phyloP scores from a whole-genome alignment of 2,329 filamentous ascomycete species.

The Daldinia sp. region DNA sequence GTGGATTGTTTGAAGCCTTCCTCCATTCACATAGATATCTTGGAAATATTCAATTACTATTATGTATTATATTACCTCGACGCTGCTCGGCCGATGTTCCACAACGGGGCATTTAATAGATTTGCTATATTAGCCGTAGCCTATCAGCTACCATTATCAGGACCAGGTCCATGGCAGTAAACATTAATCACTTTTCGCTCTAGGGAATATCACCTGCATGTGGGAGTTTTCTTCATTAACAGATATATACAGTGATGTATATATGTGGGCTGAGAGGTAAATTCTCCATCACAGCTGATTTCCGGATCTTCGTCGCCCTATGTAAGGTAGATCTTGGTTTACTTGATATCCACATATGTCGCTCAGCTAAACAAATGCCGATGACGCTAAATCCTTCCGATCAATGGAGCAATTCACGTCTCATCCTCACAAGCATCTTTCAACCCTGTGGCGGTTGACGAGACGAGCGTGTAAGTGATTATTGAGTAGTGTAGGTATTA shows the following conservation, averaged over 20 bases:
- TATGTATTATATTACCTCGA: too few relatives aligned
- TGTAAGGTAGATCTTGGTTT: conserved; percentile 27
- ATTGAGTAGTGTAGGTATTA: too few relatives aligned
- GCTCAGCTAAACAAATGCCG: background rate
- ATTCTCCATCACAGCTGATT: conserved; percentile 21
- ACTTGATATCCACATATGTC: conserved; percentile 5
- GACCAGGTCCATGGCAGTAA: background rate
- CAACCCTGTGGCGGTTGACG: conserved; percentile 28
- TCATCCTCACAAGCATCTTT: conserved; percentile 18
- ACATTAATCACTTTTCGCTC: background rate
- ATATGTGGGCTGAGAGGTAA: background rate
- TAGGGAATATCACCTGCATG: background rate
- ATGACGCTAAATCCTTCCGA: conserved; percentile 25
- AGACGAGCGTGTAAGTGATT: conserved; percentile 14
- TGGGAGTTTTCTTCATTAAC: background rate
- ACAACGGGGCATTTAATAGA: background rate
- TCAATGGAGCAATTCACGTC: conserved; percentile 23
- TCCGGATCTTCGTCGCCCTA: conserved; percentile 32
- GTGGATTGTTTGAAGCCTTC: conserved; percentile 35
- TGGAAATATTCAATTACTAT: background rate
- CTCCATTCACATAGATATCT: background rate
- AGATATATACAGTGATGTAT: too few relatives aligned
- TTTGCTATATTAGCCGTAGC: background rate
- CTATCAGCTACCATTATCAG: background rate
- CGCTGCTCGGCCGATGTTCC: background rate